Percentiles rank a stretch among this genome's conserved stretches.
phyloP scores from a whole-genome alignment of 441 rosid species.

The Erodium texanum region DNA sequence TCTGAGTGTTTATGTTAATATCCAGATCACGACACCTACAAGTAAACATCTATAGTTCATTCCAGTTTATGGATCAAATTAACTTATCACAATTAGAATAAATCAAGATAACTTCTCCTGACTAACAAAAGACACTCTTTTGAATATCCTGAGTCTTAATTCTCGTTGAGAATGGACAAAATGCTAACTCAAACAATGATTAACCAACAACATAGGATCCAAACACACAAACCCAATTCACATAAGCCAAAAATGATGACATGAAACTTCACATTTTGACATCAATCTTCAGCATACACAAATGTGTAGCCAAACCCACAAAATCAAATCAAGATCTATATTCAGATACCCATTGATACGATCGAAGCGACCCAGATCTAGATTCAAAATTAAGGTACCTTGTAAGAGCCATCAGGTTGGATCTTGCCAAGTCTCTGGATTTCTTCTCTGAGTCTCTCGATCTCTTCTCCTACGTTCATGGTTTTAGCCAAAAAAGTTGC shows the following conservation, averaged over 20 bases:
- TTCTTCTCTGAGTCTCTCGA: slow-evolving; percentile 71
- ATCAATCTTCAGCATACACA: background rate
- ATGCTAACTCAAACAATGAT: background rate
- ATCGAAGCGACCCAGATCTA: background rate
- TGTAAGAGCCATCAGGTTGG: slow-evolving; percentile 86
- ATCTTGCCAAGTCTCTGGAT: slow-evolving; percentile 68
- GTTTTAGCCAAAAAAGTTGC: slow-evolving; percentile 9
- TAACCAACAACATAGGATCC: background rate
- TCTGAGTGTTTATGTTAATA: no score
- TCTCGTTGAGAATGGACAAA: background rate
- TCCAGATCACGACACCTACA: background rate
- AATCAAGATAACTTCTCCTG: background rate
- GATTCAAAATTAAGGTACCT: slow-evolving; percentile 32
- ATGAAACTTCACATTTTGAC: background rate
- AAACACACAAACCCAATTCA: background rate
- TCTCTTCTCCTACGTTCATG: slow-evolving; percentile 92
- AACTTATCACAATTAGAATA: background rate
- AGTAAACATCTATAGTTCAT: background rate
- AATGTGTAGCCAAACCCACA: background rate
- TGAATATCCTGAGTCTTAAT: background rate
- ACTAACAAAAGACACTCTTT: background rate
- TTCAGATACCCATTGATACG: background rate
- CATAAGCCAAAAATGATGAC: background rate
- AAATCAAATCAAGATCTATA: background rate
- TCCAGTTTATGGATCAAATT: background rate